Base-by-base conservation (phyloP, 2,329 filamentous ascomycete species). In the Botryotinia globosa region DNA sequence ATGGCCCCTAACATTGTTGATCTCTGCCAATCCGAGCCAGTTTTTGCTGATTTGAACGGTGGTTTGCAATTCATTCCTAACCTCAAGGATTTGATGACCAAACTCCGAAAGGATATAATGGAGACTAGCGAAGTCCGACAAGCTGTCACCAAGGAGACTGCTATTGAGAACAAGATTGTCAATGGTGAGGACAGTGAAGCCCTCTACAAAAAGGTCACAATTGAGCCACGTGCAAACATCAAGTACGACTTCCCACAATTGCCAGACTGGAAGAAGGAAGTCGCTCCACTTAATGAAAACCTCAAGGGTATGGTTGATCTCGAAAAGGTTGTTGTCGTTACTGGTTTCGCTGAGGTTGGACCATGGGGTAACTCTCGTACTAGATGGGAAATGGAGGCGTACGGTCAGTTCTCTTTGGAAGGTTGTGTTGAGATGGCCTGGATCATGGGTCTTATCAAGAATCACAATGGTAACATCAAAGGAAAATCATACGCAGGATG, bases 401-500 rank as follows among this genome's bases (percentile, higher is more conserved):
- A 94, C 77, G 96, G 96, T 81, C 89, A 97, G 80, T 99, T 99
- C 85, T 98, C 96, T 14, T 89, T 99, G 22, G 97, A 99, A 83
- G 96, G 96, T 44, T 98, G 96, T 80, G 92, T 99, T 74, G 96
- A 99, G 84, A 99, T 99, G 96, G 94, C 96, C 45, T 99, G 96
- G 96, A 94, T 99, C 83, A 99, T 98, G 95, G 96, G 96, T 80
- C 90, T 98, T 74, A 98, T 99, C 86, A 98, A 95, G 87, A 97
- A 99, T 83, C 93, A 97, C 86, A 98, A 98, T 78, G 96, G 96
- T 29, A 91, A 91, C 45, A 89, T 99, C 82, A 99, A 99, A 86
- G 96, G 96, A 82, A 92, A 97, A 85, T 92, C 92, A 76, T 98
- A 99, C 85, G 94, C 95, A 77, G 96, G 96, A 78, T 99, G 93